Base-by-base conservation (phyloP, 2,329 filamentous ascomycete genomes). In the Gnomoniopsis smithogilvyi region DNA sequence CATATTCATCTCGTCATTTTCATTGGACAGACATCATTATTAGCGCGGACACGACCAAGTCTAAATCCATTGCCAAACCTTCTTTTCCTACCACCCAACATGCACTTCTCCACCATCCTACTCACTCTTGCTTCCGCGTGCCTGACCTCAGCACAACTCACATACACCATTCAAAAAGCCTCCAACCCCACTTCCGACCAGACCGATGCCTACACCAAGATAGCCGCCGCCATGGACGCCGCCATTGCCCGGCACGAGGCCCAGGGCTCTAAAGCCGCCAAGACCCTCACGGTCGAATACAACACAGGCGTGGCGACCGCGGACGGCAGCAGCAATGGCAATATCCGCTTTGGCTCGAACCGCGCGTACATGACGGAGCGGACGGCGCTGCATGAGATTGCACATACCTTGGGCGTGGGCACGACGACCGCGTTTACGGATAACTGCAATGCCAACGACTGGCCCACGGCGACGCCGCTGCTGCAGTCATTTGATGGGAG, bases 331-430 rank as follows among this genome's bases (percentile, higher is more conserved):
- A 76, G 17, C 43, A 77, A 74, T 64, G 77, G 77, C 45, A 73
- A 76, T 65, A 68, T 80, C n/a, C 74, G 77, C 15, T 80, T 80
- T 66, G 77, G 77, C 6, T 68, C 71, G 14, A 70, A 78, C 70
- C 66, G 77, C 10, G 62, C 72, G 0, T 80, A 77, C 70, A 80
- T 80, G 78, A 79, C 66, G 51, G 75, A 80, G 66, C 76, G 78
- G 15, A 79, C 76, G 3, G 77, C 78, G 6, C 69, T 80, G 65
- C 78, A 80, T 64, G 78, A 80, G 68, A 78, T 78, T 47, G 63
- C 76, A 2, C 78, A 80, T 65, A 79, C 77, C 1, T 72, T 80
- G 6, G 78, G 78, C 3, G 69, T 80, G n/a, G 78, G 78, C 0
- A 74, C 76, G 68, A 78, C 76, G 3, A 12, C 21, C 21, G 62